Base-by-base conservation (phyloP, 2,329 filamentous ascomycete genomes). In the Aureobasidium sp. region DNA sequence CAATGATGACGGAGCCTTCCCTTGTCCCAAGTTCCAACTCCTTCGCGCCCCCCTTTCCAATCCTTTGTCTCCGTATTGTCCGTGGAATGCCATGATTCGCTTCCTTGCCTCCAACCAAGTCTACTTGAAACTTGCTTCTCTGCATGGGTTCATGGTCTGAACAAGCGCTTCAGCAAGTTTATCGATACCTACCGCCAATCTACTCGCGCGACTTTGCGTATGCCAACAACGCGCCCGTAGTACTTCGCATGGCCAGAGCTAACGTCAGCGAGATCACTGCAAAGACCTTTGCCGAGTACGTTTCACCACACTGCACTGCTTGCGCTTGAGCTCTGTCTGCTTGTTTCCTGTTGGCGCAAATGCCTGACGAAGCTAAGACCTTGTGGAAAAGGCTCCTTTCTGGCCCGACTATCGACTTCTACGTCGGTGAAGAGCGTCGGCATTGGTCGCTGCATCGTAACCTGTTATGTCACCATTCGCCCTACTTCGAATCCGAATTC, bases 401-500 rank as follows among this genome's bases (percentile, higher is more conserved):
- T 53, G 80, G 81, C 56, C 76, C 78, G 36, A 75, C 79, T 53
- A 74, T 82, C 66, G 78, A 82, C 66, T 74, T 83, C 42, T 78
- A 77, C 66, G 80, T 83, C 44, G 80, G 80, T 63, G 66, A 69
- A 56, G 72, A 75, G 52, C 74, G 73, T 67, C 76, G 77, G 59
- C 78, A 78, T 63, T 83, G 80, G 80, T 73, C 74, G 42, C 71
- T 83, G 50, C 80, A 82, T 70, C 78, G 77, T 62, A 82, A 81
- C 67, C 73, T 83, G 29, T 75, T 83, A 47, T 77, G 75, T 66
- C 77, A 82, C 69, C 80, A 82, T 68, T 81, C 80, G n/a, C 75
- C 76, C 44, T 77, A 75, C 66, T 77, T 77, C 65, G 71, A 76
- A 60, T 70, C 71, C 46, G 72, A 74, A 42, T 69, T 72, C 36